These are phyloP conservation scores for Blastobotrys arbuscula DNA, from an alignment of 1,139 yeast genomes.

Conservation along the genomic window DNA sequence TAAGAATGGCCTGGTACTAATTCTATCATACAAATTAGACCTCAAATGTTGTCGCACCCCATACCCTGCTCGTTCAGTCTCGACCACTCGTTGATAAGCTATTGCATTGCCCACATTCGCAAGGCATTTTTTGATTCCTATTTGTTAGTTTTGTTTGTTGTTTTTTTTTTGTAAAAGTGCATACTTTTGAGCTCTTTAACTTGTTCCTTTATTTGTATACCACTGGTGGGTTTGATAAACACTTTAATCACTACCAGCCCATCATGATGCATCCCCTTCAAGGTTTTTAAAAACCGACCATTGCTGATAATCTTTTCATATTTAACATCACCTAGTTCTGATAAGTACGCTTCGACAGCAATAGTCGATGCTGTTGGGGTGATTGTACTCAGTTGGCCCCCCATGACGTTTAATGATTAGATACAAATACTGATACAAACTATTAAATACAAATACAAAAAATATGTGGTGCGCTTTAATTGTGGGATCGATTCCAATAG, in stretches of 20 bases:
- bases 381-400: constrained; percentile 68
- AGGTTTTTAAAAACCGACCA: constrained; percentile 79
- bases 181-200: constrained; percentile 21
- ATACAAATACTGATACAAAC: not conserved
- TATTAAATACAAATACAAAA: no score
- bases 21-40: constrained; percentile 76
- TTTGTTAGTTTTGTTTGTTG: not conserved
- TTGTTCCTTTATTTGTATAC: constrained; percentile 33
- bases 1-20: constrained; percentile 79
- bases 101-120: constrained; percentile 52
- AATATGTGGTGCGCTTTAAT: not conserved
- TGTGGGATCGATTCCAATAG: not conserved
- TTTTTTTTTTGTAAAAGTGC: constrained; percentile 6
- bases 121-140: constrained; percentile 11
- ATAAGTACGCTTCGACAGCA: constrained; percentile 84
- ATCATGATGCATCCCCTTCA: constrained; percentile 58
- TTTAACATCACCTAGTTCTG: constrained; percentile 67
- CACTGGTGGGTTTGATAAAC: constrained; percentile 65
- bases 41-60: constrained; percentile 74
- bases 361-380: constrained; percentile 92
- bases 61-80: constrained; percentile 91
- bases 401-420: constrained; percentile 47
- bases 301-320: constrained; percentile 67
- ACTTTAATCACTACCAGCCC: constrained; percentile 76
- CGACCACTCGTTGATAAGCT: constrained; percentile 69